Evolutionary conservation across 257 asterid genomes (phyloP).

Genomic region (Rubia yunnanensis): DNA sequence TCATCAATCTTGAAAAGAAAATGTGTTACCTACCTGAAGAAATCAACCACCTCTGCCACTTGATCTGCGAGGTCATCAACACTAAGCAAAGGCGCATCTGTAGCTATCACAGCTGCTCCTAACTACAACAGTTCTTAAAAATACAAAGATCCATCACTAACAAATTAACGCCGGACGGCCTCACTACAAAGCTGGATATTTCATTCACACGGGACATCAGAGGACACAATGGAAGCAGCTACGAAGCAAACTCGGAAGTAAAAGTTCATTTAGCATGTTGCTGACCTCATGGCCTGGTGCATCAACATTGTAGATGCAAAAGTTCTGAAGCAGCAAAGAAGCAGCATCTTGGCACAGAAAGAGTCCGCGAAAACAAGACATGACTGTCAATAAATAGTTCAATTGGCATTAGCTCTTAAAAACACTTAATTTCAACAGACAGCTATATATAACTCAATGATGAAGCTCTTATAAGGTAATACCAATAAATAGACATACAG

Average conservation of each 20-base stretch:
- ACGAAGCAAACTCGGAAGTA: background rate
- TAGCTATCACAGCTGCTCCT: slow-evolving; percentile 50
- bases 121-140: slow-evolving; percentile 48
- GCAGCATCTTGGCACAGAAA: slow-evolving; percentile 61
- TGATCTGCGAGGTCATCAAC: slow-evolving; percentile 78
- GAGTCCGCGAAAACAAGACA: slow-evolving; percentile 68
- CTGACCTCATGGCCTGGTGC: slow-evolving; percentile 84
- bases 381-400: slow-evolving; percentile 28
- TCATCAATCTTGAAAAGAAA: background rate
- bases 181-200: background rate
- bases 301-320: slow-evolving; percentile 61
- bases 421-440: background rate
- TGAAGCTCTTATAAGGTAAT: background rate
- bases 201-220: background rate
- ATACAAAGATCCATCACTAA: slow-evolving; percentile 12
- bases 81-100: slow-evolving; percentile 46
- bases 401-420: background rate
- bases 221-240: background rate
- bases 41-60: slow-evolving; percentile 64
- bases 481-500: slow-evolving; percentile 16
- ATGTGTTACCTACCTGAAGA: slow-evolving; percentile 41
- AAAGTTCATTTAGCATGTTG: background rate
- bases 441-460: too few relatives aligned
- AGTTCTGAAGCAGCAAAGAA: slow-evolving; percentile 67
- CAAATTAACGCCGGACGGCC: background rate